Base-by-base conservation (phyloP, 2,329 filamentous ascomycete species). In the Fusarium odoratissimum region DNA sequence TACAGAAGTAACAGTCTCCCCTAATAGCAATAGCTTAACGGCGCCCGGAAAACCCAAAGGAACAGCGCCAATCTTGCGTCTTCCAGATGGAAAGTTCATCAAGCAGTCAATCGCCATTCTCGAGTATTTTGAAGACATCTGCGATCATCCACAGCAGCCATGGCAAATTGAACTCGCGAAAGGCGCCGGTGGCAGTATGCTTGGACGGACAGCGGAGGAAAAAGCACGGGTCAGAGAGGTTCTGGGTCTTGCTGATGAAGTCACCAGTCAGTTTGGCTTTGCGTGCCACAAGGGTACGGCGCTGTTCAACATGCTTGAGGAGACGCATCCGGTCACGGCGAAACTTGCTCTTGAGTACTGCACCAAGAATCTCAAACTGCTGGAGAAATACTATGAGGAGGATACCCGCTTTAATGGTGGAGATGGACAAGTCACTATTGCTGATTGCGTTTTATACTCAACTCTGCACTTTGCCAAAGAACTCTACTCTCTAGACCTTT, bases 71-170 rank as follows among this genome's bases (percentile, higher is more conserved):
- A 41, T 75, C 1, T 40, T 75, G 3, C 60, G 60, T 5, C 64
- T 75, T 1, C 64, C 70, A 3, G 67, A 75, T 4, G 70, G 73
- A 5, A 40, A 46, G 1, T 75, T 74, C 13, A 75, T 75, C 59
- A 75, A 67, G 14, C 64, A 75, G 35, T 75, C 73, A 0, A 21
- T 75, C 3, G 59, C 73, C 6, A 75, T 74, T 6, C 28, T 75
- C 3, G 61, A 64, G 3, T 75, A 75, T 11, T 45, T 75, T 3
- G 73, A 75, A 21, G 73, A 74, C 6, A 72, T 67, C 0, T 75
- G 73, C n/a, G 48, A 71, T 16, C 6, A 60, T 3, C 73, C 73
- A 0, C 41, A 58, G 17, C 33, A 59, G 6, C 21, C 48, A 1
- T 75, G 73, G 73, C 64, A 75, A 5, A 1, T 37, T 5, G 64